phyloP scores from a whole-genome alignment of 1,139 yeast species.

The Entelexis paramagnoliae region DNA sequence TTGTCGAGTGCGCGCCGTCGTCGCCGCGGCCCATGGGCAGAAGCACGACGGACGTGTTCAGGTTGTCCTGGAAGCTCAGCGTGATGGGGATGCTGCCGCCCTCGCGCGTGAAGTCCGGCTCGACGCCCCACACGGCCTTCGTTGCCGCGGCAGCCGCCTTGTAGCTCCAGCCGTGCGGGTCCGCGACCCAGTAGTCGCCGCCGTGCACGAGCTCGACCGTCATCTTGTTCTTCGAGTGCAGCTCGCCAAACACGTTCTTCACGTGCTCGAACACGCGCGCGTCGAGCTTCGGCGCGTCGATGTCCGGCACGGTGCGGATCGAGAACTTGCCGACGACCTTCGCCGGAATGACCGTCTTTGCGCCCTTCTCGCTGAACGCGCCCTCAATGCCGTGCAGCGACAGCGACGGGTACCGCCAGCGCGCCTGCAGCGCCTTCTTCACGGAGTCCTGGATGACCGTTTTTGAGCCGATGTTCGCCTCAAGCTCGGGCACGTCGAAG shows the following conservation, averaged over 20 bases:
- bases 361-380: constrained; percentile 90
- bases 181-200: constrained; percentile 92
- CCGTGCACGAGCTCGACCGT: constrained; percentile 75
- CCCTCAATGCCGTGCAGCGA: constrained; percentile 97
- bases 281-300: constrained; percentile 69
- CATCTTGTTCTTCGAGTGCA: constrained; percentile 66
- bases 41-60: constrained; percentile 74
- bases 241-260: constrained; percentile 50
- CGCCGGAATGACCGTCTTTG: constrained; percentile 96
- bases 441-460: constrained; percentile 70
- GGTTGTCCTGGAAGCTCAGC: constrained; percentile 74
- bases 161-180: constrained; percentile 86
- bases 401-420: constrained; percentile 97
- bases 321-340: constrained; percentile 90
- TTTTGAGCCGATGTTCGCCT: constrained; percentile 77
- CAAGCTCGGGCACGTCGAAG: constrained; percentile 72
- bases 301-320: constrained; percentile 92
- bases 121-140: constrained; percentile 84
- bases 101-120: constrained; percentile 95
- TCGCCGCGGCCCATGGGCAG: constrained; percentile 98
- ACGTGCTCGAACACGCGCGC: constrained; percentile 64
- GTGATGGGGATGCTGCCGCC: constrained; percentile 98
- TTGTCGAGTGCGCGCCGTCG: constrained; percentile 97
- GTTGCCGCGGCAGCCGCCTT: constrained; percentile 94
- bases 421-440: constrained; percentile 76